Conservation (phyloP, 129 eudicot genomes). For the Escallonia rubra region DNA sequence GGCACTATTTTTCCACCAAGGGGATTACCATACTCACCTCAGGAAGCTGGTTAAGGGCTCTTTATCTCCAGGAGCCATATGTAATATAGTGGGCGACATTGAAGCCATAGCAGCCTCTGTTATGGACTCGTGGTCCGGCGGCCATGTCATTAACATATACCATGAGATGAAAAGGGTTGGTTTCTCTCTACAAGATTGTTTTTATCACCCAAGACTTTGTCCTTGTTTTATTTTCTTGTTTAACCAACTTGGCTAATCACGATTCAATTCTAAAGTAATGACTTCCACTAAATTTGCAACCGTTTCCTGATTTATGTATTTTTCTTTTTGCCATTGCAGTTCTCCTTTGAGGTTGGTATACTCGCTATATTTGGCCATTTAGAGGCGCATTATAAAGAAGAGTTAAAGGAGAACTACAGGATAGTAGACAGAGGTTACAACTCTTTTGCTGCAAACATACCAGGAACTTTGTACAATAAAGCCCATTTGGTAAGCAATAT, state of each 20-base stretch:
- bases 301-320: neutral
- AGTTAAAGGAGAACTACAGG: slow-evolving; percentile 46
- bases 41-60: slow-evolving; percentile 54
- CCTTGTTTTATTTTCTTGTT: neutral
- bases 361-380: slow-evolving; percentile 54
- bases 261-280: neutral
- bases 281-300: neutral
- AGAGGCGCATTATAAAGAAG: slow-evolving; percentile 33
- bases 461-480: slow-evolving; percentile 51
- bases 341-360: slow-evolving; percentile 57
- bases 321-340: slow-evolving; percentile 19
- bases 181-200: slow-evolving; percentile 7
- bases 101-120: slow-evolving; percentile 34
- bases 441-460: slow-evolving; percentile 49
- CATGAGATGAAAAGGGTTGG: slow-evolving; percentile 59
- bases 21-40: slow-evolving; percentile 42
- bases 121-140: slow-evolving; percentile 34
- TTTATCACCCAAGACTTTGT: neutral
- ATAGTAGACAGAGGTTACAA: slow-evolving; percentile 54
- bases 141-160: slow-evolving; percentile 38
- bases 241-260: neutral
- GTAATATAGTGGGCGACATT: slow-evolving; percentile 34
- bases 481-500: slow-evolving; percentile 40
- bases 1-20: slow-evolving; percentile 57
- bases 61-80: slow-evolving; percentile 37